A percentile compares a stretch with the other conserved stretches of the same genome.
phyloP scores from a whole-genome alignment of 768 basidiomycete species.

The Infundibulicybe gibba region DNA sequence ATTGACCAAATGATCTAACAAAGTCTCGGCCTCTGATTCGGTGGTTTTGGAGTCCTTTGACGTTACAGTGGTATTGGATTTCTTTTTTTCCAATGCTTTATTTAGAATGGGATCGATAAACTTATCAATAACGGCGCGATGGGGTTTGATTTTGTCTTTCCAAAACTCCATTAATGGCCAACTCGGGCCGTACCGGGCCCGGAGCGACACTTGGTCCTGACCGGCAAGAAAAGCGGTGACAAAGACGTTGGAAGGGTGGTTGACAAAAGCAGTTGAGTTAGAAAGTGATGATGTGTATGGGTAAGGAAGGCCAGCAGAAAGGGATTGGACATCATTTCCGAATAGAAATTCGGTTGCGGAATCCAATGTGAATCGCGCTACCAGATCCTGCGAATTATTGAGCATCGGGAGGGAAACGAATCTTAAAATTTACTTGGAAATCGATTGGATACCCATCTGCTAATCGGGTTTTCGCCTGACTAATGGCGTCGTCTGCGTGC shows the following conservation, averaged over 20 bases:
- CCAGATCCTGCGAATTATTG: constrained; percentile 35
- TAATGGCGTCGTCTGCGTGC: constrained; percentile 45
- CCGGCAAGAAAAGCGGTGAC: constrained; percentile 46
- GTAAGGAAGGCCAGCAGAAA: constrained; percentile 45
- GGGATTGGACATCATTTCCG: constrained; percentile 40
- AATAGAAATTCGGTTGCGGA: constrained; percentile 59
- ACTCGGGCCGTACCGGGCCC: constrained; percentile 34
- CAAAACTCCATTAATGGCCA: constrained; percentile 57
- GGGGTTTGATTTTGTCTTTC: constrained; percentile 39
- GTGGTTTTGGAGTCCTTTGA: constrained; percentile 12
- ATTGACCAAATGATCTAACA: constrained; percentile 52
- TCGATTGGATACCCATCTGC: constrained; percentile 47
- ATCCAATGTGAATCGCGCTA: constrained; percentile 56
- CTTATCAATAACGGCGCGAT: constrained; percentile 43
- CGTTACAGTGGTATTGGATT: background rate
- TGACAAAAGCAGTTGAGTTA: constrained; percentile 7
- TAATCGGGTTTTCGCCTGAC: constrained; percentile 36
- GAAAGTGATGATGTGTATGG: constrained; percentile 27
- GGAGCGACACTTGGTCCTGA: constrained; percentile 35
- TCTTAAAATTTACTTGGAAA: constrained; percentile 39
- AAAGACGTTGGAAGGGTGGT: constrained; percentile 37
- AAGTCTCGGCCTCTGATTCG: constrained; percentile 32
- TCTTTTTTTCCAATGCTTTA: constrained; percentile 39
- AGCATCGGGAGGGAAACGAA: background rate
- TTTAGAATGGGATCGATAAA: constrained; percentile 53